phyloP scores from a whole-genome alignment of 148 eudicot species.

The Selenicereus undatus region DNA sequence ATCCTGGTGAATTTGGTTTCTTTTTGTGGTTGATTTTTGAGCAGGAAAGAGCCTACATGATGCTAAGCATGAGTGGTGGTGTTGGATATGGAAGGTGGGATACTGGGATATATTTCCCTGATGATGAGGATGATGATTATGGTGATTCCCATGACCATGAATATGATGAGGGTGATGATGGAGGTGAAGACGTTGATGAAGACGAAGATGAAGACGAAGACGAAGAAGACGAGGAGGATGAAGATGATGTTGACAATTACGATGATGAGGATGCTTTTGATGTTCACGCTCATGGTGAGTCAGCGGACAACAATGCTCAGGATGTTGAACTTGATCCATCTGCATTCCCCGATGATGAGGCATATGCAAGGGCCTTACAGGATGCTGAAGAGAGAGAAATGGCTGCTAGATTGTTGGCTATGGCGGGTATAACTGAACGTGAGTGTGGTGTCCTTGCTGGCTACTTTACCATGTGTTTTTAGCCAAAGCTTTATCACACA shows the following conservation, averaged over 20 bases:
- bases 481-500: not conserved
- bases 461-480: not conserved
- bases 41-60: slow-evolving; percentile 98
- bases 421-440: slow-evolving; percentile 80
- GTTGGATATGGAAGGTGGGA: slow-evolving; percentile 80
- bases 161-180: slow-evolving; percentile 30
- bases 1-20: not conserved
- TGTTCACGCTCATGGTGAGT: slow-evolving; percentile 57
- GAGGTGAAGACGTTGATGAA: slow-evolving; percentile 35
- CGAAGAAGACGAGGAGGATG: slow-evolving; percentile 13
- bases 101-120: slow-evolving; percentile 53
- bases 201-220: slow-evolving; percentile 23
- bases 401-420: slow-evolving; percentile 82
- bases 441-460: slow-evolving; percentile 25
- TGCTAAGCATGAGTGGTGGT: slow-evolving; percentile 67
- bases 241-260: slow-evolving; percentile 28
- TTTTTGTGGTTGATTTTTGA: slow-evolving; percentile 20
- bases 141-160: slow-evolving; percentile 38
- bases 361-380: slow-evolving; percentile 95
- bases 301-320: slow-evolving; percentile 34
- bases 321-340: slow-evolving; percentile 63
- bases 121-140: slow-evolving; percentile 42
- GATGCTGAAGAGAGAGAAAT: slow-evolving; percentile 94
- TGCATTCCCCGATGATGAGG: slow-evolving; percentile 75
- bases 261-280: slow-evolving; percentile 65